Evolutionary conservation across 371 early-diverging fungal species (phyloP).

Genomic region (Nosema muscidifuracis): DNA sequence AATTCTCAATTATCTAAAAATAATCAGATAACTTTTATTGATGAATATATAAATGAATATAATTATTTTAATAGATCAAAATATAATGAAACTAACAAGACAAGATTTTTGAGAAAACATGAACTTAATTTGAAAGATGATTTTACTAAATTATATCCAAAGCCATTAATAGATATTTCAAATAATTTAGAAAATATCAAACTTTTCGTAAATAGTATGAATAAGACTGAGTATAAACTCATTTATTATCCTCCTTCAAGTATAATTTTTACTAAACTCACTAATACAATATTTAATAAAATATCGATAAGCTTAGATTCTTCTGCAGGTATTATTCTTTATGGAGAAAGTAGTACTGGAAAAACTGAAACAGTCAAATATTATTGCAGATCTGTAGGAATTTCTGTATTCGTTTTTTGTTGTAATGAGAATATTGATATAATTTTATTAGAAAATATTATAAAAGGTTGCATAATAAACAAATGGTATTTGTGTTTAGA

Average conservation of each 20-base stretch:
- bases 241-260: conserved; percentile 40
- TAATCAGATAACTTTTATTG: background rate
- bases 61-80: conserved; percentile 8
- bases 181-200: background rate
- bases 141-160: conserved; percentile 5
- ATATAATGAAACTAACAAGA: conserved; percentile 9
- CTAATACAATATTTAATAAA: conserved; percentile 24
- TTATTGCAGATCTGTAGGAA: conserved; percentile 81
- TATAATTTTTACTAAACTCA: conserved; percentile 42
- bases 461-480: conserved; percentile 87
- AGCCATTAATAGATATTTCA: background rate
- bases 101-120: background rate
- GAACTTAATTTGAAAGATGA: background rate
- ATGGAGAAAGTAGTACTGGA: conserved; percentile 72
- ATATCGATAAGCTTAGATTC: conserved; percentile 12
- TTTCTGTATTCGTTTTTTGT: conserved; percentile 92
- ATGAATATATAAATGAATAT: conserved; percentile 8
- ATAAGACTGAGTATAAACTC: conserved; percentile 8
- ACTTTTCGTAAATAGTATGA: background rate
- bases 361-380: conserved; percentile 97
- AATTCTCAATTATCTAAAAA: background rate
- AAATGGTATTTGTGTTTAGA: conserved; percentile 98
- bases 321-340: conserved; percentile 41
- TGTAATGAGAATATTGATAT: conserved; percentile 98
- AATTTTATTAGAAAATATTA: conserved; percentile 96